Percentiles rank a stretch among this genome's conserved stretches.
phyloP scores from a whole-genome alignment of 2,329 filamentous ascomycete genomes.

The Myriosclerotinia scirpicola region DNA sequence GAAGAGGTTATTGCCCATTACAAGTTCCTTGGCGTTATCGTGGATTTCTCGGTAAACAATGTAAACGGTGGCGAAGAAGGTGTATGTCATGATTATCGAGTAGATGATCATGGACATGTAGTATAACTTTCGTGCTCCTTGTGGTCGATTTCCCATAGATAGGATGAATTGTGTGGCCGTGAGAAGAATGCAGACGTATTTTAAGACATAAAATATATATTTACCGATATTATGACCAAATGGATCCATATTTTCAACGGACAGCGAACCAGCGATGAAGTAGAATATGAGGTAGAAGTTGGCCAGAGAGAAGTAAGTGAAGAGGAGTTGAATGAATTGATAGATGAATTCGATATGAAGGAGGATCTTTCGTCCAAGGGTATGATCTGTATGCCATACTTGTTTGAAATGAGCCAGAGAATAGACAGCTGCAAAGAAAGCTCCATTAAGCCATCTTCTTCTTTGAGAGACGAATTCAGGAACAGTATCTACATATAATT shows the following conservation, averaged over 20 bases:
- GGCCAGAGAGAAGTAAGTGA: conserved; percentile 96
- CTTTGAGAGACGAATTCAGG: conserved; percentile 97
- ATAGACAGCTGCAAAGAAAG: conserved; percentile 98
- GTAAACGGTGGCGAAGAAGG: conserved; percentile 82
- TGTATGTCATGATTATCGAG: conserved; percentile 92
- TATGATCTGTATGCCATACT: conserved; percentile 91
- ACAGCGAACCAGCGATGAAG: conserved; percentile 90
- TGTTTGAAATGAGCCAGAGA: conserved; percentile 93
- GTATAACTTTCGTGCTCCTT: conserved; percentile 91
- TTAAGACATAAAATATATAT: conserved; percentile 81
- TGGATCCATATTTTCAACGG: conserved; percentile 77
- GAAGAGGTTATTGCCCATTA: conserved; percentile 83
- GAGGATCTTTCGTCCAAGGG: conserved; percentile 80
- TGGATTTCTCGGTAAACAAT: conserved; percentile 81
- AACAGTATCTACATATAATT: conserved; percentile 66
- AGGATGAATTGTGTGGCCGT: conserved; percentile 96
- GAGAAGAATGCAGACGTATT: conserved; percentile 81
- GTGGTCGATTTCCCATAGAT: conserved; percentile 91
- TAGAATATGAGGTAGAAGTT: conserved; percentile 99
- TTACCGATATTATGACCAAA: conserved; percentile 85
- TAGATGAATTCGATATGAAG: conserved; percentile 95
- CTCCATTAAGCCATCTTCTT: conserved; percentile 95
- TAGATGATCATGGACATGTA: conserved; percentile 87
- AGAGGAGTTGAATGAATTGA: conserved; percentile 86
- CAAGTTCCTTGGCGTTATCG: conserved; percentile 48